Conservation (phyloP, 768 basidiomycete species). For the Gymnopilus junonius region DNA sequence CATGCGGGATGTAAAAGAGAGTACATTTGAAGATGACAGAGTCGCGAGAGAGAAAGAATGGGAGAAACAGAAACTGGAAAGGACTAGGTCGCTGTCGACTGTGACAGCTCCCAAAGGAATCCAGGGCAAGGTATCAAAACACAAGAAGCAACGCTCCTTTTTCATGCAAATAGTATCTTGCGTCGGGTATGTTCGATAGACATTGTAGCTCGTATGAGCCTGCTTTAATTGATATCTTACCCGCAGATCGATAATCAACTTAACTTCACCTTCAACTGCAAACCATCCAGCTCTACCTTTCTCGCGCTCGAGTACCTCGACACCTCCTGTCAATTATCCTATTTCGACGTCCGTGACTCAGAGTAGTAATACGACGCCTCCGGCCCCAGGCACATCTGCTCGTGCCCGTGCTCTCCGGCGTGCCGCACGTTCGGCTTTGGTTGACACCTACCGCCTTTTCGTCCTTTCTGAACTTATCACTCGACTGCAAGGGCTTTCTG, state of each 20-base stretch:
- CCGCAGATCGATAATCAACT: constrained; percentile 32
- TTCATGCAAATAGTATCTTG: constrained; percentile 59
- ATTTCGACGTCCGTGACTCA: constrained; percentile 14
- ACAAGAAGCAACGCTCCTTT: constrained; percentile 74
- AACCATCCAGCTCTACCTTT: constrained; percentile 20
- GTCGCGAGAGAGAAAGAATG: constrained; percentile 37
- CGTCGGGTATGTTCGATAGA: constrained; percentile 50
- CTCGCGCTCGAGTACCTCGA: constrained; percentile 27
- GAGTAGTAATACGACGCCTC: constrained; percentile 27
- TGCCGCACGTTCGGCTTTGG: constrained; percentile 67
- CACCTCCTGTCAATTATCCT: constrained; percentile 24
- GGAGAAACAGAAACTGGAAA: constrained; percentile 34
- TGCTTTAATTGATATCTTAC: constrained; percentile 1
- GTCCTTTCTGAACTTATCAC: constrained; percentile 56
- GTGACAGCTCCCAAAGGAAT: constrained; percentile 10
- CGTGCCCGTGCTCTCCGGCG: constrained; percentile 52
- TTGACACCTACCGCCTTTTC: constrained; percentile 69
- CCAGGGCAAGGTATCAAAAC: constrained; percentile 44
- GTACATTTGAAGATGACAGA: constrained; percentile 45
- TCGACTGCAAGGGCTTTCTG: constrained; percentile 34
- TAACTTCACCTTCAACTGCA: constrained; percentile 35
- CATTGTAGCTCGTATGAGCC: neutral
- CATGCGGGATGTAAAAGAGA: constrained; percentile 54
- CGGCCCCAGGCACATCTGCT: constrained; percentile 30
- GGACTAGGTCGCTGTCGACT: constrained; percentile 16